Conservation (phyloP, 345 rosid genomes). For the Rhizophora apiculata region DNA sequence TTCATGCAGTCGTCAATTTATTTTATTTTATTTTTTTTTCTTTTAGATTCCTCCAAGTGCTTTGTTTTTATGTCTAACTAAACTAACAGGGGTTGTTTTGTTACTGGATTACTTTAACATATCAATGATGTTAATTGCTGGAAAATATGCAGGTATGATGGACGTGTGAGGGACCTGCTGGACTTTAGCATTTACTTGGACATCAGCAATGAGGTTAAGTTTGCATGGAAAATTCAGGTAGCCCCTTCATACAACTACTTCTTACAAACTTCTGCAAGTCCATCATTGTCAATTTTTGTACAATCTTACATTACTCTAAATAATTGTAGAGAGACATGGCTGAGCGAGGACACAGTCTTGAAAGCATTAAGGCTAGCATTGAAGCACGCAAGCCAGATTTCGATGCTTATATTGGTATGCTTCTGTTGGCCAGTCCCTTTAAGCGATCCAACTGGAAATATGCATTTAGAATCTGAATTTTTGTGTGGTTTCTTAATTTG, state of each 20-base stretch:
- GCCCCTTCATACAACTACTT: not conserved
- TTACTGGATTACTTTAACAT: no score
- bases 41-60: no score
- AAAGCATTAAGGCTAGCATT: slow-evolving; percentile 95
- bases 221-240: slow-evolving; percentile 80
- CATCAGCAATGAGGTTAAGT: slow-evolving; percentile 94
- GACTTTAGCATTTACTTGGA: slow-evolving; percentile 98
- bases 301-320: slow-evolving; percentile 2
- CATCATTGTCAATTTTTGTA: not conserved
- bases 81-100: no score
- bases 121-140: no score
- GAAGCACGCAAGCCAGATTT: slow-evolving; percentile 96
- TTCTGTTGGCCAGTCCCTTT: not conserved
- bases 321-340: slow-evolving; percentile 91
- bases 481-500: no score
- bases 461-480: no score
- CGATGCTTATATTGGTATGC: slow-evolving; percentile 84
- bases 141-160: slow-evolving; percentile 59
- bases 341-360: slow-evolving; percentile 97
- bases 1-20: no score
- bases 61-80: no score
- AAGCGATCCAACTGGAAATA: no score
- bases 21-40: no score
- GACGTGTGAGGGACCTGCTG: slow-evolving; percentile 73
- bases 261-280: not conserved